Evolutionary conservation across 495 filamentous ascomycete species (phyloP), one percentile per base, ranked within the genome.

Genomic region (Letharia lupina): DNA sequence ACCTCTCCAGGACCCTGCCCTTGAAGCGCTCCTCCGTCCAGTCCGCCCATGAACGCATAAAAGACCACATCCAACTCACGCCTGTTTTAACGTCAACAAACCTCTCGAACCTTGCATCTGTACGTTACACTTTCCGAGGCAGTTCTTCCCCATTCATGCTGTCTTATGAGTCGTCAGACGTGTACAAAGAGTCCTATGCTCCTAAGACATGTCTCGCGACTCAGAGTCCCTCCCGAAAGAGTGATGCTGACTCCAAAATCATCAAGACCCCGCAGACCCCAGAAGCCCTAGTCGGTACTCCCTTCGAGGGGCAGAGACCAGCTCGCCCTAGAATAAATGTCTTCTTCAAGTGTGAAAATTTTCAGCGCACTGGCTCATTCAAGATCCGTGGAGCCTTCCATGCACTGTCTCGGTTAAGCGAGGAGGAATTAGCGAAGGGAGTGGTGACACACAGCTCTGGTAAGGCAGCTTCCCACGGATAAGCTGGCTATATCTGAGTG

Each of bases 311-410:
- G 52, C 80, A 80, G 54, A 68, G 70, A 13, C 83, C 89, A 2
- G 85, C 86, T 15, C 75, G 70, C 13, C 91, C 91, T 1, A 83
- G 77, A 39, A 80, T 96, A 45, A 82, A 84, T 10, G 82, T 98
- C 67, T 93, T 89, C 77, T 96, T 98, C 83, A 98, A 98, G 78
- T 96, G 91, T 77, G 93, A 98, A 80, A 96, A 97, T 77, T 82
- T 87, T 45, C 93, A 97, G 77, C 86, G 85, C 57, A 87, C 94
- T 62, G 94, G 93, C 63, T 93, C 93, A 20, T 98, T 98, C 79
- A 98, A 98, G 78, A 87, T 86, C 28, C 80, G 93, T 0, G 93
- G 93, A 4, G 93, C 94, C 3, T 95, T 95, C 68, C 91, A 97
- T 78, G 93, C 93, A 3, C 73, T 98, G 54, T 79, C 86, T 61